Conservation (phyloP, 2,329 filamentous ascomycete species). For the Cladosporium sp. region DNA sequence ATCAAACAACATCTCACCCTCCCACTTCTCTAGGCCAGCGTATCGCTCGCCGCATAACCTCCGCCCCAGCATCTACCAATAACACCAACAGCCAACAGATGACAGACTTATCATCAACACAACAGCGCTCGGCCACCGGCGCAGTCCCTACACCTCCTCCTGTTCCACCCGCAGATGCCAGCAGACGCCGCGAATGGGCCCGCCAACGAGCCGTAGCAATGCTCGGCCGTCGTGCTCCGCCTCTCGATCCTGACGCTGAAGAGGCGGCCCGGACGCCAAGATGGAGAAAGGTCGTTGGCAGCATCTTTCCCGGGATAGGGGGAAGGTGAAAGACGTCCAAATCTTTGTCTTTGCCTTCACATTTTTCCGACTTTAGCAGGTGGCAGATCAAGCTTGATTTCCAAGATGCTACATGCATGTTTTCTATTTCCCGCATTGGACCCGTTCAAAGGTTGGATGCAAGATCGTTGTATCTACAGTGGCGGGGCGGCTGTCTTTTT, state of each 20-base stretch:
- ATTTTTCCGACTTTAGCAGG: no score
- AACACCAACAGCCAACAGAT: constrained; percentile 18
- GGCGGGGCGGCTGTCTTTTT: no score
- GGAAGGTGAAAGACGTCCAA: not conserved
- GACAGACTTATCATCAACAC: constrained; percentile 15
- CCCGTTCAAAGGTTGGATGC: no score
- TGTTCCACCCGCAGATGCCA: constrained; percentile 8
- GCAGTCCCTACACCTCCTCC: constrained; percentile 16
- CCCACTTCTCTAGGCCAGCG: constrained; percentile 8
- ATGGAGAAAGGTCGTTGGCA: constrained; percentile 28
- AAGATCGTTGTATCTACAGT: no score
- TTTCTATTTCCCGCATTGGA: no score
- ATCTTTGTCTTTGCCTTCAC: not conserved
- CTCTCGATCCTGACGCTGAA: constrained; percentile 27
- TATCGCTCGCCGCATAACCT: constrained; percentile 7
- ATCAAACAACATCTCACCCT: constrained; percentile 11
- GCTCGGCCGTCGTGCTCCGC: constrained; percentile 31
- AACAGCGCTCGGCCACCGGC: constrained; percentile 2
- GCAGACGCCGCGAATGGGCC: constrained; percentile 41
- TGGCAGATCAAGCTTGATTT: no score
- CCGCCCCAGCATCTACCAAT: not conserved
- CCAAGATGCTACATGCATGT: no score
- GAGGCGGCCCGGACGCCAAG: constrained; percentile 22
- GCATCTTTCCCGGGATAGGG: constrained; percentile 25
- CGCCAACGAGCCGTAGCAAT: constrained; percentile 42